Evolutionary conservation across 108 stramenopile species (phyloP).

Genomic region (Pseudonitzschia pungens): DNA sequence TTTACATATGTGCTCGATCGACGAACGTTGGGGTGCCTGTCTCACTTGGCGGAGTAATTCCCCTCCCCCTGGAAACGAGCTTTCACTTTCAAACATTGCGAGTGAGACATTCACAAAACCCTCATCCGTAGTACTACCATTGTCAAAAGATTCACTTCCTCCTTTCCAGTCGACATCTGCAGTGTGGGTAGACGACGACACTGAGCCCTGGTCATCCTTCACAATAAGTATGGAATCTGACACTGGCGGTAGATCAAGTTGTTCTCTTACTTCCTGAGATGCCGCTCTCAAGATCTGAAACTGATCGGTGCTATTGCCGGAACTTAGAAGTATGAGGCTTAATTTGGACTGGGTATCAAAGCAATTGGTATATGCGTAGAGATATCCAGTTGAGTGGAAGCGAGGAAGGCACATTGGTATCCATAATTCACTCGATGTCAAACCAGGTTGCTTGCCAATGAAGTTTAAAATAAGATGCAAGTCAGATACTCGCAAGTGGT

Average conservation of each 20-base stretch:
- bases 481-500: slow-evolving; percentile 69
- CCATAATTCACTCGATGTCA: slow-evolving; percentile 71
- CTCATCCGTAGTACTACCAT: slow-evolving; percentile 35
- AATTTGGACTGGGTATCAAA: slow-evolving; percentile 56
- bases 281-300: slow-evolving; percentile 62
- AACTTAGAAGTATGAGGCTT: slow-evolving; percentile 56
- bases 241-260: slow-evolving; percentile 42
- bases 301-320: slow-evolving; percentile 62
- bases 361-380: slow-evolving; percentile 68
- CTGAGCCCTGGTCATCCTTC: slow-evolving; percentile 19
- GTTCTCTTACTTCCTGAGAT: slow-evolving; percentile 35
- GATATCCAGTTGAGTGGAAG: slow-evolving; percentile 72
- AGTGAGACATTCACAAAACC: slow-evolving; percentile 33
- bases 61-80: not conserved
- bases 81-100: slow-evolving; percentile 2
- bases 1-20: slow-evolving; percentile 19
- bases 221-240: slow-evolving; percentile 38
- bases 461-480: slow-evolving; percentile 69
- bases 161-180: slow-evolving; percentile 34
- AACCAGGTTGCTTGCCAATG: slow-evolving; percentile 51
- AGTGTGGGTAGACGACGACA: slow-evolving; percentile 1
- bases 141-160: slow-evolving; percentile 31
- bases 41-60: slow-evolving; percentile 9
- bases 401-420: slow-evolving; percentile 81
- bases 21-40: slow-evolving; percentile 4